Percentiles rank a stretch among this genome's conserved stretches.
Evolutionary conservation across 257 asterid genomes (phyloP).

Genomic region (Nicotiana paniculata): DNA sequence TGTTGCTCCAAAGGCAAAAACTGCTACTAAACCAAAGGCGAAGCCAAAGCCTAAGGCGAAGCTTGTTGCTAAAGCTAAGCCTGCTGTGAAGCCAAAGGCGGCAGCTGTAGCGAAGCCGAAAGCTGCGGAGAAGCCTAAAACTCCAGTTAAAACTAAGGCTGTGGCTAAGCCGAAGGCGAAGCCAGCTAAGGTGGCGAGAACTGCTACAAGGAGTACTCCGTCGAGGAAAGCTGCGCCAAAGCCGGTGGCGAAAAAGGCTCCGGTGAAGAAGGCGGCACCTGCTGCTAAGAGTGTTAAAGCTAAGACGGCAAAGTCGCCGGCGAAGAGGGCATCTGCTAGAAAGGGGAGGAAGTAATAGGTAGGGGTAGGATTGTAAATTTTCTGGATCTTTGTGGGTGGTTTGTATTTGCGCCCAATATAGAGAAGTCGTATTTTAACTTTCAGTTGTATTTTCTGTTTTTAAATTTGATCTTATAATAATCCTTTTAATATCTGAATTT

Average conservation of each 20-base stretch:
- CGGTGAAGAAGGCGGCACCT: conserved; percentile 25
- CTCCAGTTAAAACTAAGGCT: conserved; percentile 40
- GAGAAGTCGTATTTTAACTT: neutral
- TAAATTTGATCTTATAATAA: neutral
- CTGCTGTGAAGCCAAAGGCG: conserved; percentile 26
- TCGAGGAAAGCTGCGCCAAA: conserved; percentile 1
- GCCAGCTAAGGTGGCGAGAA: conserved; percentile 13
- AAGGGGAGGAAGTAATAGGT: conserved; percentile 36
- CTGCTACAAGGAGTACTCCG: conserved; percentile 9
- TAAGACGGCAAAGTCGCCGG: conserved; percentile 7
- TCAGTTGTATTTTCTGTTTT: neutral
- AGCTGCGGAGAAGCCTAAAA: conserved; percentile 33
- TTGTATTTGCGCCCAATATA: conserved; percentile 9
- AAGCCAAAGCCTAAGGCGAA: conserved; percentile 18
- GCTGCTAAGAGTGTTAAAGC: conserved; percentile 19
- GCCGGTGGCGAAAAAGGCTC: neutral
- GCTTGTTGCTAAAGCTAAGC: conserved; percentile 11
- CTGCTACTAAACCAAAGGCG: neutral
- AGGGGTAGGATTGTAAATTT: conserved; percentile 44
- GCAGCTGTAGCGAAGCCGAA: conserved; percentile 43
- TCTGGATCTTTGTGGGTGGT: conserved; percentile 19
- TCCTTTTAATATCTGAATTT: neutral
- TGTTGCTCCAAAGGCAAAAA: neutral
- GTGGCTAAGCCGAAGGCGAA: conserved; percentile 21
- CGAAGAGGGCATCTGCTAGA: conserved; percentile 5